These are phyloP conservation scores for Ogataea paraovalis DNA, from an alignment of 805 yeast species.

Conservation along the genomic window DNA sequence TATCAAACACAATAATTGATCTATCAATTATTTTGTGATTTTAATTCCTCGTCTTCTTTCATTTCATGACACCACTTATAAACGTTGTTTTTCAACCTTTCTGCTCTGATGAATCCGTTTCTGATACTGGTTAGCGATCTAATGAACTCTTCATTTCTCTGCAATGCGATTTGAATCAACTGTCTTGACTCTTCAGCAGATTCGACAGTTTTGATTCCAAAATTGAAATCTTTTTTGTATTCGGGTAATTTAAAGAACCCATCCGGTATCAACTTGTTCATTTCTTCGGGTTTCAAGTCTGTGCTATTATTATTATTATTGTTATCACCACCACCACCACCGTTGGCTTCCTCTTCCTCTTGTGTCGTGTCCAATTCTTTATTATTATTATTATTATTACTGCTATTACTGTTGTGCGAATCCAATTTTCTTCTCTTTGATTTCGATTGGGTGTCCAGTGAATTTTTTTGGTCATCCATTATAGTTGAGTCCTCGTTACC, in stretches of 20 bases:
- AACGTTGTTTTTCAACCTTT: constrained; percentile 65
- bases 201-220: constrained; percentile 44
- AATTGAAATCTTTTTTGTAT: constrained; percentile 42
- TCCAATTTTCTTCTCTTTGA: constrained; percentile 1
- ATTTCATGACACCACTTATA: constrained; percentile 84
- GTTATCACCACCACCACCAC: constrained; percentile 16
- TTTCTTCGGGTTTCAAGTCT: constrained; percentile 4
- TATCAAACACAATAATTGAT: too few relatives aligned
- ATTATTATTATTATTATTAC: constrained; percentile 8
- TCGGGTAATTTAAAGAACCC: constrained; percentile 67
- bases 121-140: constrained; percentile 72
- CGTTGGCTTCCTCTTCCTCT: constrained; percentile 20
- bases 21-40: constrained; percentile 1
- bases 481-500: too few relatives aligned
- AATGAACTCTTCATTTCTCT: constrained; percentile 82
- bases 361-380: constrained; percentile 21
- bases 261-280: constrained; percentile 33
- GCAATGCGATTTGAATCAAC: constrained; percentile 71
- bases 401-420: constrained; percentile 22
- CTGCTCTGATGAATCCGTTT: constrained; percentile 73
- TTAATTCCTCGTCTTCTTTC: constrained; percentile 45
- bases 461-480: too few relatives aligned
- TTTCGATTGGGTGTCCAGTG: too few relatives aligned
- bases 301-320: constrained; percentile 4
- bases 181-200: constrained; percentile 70